Evolutionary conservation across 2,329 filamentous ascomycete species (phyloP).

Genomic region (Coccinonectria pachysandricola): DNA sequence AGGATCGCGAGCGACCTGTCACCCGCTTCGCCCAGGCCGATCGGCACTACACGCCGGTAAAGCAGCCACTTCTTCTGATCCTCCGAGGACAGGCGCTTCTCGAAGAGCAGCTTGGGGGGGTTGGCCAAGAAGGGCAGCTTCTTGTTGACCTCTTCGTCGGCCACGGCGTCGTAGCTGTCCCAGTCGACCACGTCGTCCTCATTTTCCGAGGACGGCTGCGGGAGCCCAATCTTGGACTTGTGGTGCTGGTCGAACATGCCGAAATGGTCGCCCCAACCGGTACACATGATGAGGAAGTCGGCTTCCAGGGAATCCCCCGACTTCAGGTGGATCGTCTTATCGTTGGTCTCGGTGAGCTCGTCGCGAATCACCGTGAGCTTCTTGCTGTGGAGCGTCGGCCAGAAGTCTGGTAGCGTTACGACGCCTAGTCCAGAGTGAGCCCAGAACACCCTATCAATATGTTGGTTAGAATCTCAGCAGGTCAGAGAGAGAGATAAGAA

Average conservation of each 20-base stretch:
- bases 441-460: no score
- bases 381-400: slow-evolving; percentile 1
- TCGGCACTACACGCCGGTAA: slow-evolving; percentile 1
- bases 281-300: slow-evolving; percentile 1
- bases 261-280: slow-evolving; percentile 3
- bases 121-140: slow-evolving; percentile 2
- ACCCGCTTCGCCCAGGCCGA: neutral
- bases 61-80: no score
- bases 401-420: slow-evolving; percentile 2
- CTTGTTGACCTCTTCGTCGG: neutral
- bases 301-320: neutral
- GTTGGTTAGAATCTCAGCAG: no score
- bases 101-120: neutral
- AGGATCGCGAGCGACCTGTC: slow-evolving; percentile 2
- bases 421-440: slow-evolving; percentile 1
- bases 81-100: no score
- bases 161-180: neutral
- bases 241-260: slow-evolving; percentile 1
- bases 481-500: no score
- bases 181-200: neutral
- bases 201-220: neutral
- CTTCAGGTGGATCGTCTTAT: neutral
- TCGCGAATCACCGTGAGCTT: slow-evolving; percentile 1
- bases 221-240: slow-evolving; percentile 1
- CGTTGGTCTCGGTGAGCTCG: neutral